Percentiles rank a stretch among this genome's conserved stretches.
Evolutionary conservation across 345 rosid species (phyloP).

Genomic region (Bruguiera parviflora): DNA sequence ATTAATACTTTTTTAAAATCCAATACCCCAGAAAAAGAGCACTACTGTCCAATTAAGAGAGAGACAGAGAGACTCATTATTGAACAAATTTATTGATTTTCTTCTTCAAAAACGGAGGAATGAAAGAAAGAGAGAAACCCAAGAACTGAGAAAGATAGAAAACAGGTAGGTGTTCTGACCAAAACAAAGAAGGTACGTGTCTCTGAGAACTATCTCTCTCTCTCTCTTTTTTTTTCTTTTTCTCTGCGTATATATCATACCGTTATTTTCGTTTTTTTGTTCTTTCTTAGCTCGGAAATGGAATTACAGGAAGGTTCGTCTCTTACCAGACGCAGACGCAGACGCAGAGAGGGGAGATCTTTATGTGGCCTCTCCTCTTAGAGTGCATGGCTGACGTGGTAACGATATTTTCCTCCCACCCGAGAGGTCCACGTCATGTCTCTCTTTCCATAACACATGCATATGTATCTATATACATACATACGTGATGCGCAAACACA

Average conservation of each 20-base stretch:
- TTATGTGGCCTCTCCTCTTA: conserved; percentile 31
- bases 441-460: not conserved
- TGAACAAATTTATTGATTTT: no score
- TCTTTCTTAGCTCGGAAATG: not conserved
- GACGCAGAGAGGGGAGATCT: conserved; percentile 37
- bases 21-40: not conserved
- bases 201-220: not conserved
- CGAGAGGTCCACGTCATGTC: conserved; percentile 40
- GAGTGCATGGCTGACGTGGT: conserved; percentile 48
- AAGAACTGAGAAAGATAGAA: not conserved
- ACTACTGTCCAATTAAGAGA: not conserved
- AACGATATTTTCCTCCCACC: conserved; percentile 60
- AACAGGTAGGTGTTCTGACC: not conserved
- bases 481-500: not conserved
- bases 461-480: not conserved
- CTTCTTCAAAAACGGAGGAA: not conserved
- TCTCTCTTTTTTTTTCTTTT: not conserved
- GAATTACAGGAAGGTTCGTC: not conserved
- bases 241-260: not conserved
- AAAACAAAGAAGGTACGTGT: not conserved
- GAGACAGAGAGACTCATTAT: no score
- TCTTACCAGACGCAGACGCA: no score
- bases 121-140: not conserved
- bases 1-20: not conserved
- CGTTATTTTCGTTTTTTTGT: not conserved